Evolutionary conservation across 345 rosid genomes (phyloP).

Genomic region (Citrus unshiu): DNA sequence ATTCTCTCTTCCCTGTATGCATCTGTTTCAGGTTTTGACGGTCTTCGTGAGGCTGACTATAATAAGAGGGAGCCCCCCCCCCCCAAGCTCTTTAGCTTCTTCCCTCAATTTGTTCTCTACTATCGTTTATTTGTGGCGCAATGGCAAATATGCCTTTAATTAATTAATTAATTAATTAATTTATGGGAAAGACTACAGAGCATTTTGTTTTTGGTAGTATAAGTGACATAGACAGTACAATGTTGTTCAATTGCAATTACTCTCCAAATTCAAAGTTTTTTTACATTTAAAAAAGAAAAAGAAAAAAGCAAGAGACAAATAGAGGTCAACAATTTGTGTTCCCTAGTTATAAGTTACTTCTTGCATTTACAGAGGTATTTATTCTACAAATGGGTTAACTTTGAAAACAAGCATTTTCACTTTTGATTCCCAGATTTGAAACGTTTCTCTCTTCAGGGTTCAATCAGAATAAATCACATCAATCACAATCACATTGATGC

Average conservation of each 20-base stretch:
- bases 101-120: not conserved
- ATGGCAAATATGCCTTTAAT: not conserved
- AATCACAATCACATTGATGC: slow-evolving; percentile 1
- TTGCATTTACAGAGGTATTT: not conserved
- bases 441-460: not conserved
- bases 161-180: too few species aligned
- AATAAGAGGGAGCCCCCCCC: not conserved
- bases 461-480: not conserved
- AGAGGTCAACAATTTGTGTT: not conserved
- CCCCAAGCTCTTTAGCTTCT: not conserved
- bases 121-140: not conserved
- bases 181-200: too few species aligned
- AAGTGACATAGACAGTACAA: not conserved
- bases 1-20: slow-evolving; percentile 15
- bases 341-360: not conserved
- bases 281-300: too few species aligned
- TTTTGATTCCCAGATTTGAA: not conserved
- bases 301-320: not conserved
- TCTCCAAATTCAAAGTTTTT: not conserved
- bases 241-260: slow-evolving; percentile 7
- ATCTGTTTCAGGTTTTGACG: slow-evolving; percentile 5
- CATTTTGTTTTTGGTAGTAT: too few species aligned
- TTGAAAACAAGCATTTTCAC: not conserved
- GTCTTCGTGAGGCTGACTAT: not conserved
- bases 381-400: not conserved